These are phyloP conservation scores for Pichia norvegensis DNA, from an alignment of 1,139 yeast species.

Conservation along the genomic window DNA sequence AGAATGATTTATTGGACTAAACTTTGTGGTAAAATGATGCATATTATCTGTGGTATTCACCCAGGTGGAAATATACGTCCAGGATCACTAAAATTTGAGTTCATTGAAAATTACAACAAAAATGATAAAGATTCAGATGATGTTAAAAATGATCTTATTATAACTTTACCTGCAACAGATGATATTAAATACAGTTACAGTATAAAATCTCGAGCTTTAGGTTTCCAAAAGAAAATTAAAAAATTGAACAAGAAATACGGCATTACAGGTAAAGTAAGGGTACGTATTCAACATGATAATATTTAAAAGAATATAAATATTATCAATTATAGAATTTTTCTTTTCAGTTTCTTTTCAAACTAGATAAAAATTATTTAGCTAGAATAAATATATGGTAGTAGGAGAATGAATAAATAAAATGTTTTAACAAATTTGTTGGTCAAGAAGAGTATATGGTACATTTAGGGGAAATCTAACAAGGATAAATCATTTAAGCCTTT, in stretches of 20 bases:
- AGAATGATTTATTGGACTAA: constrained; percentile 56
- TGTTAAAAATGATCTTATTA: constrained; percentile 28
- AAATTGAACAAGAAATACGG: constrained; percentile 33
- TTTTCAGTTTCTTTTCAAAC: background rate
- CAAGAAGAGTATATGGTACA: background rate
- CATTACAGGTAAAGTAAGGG: constrained; percentile 34
- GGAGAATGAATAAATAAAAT: background rate
- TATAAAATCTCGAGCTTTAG: constrained; percentile 45
- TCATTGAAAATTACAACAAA: constrained; percentile 24
- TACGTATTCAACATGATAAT: constrained; percentile 28
- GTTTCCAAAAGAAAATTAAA: constrained; percentile 44
- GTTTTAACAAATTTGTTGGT: background rate
- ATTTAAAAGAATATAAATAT: constrained; percentile 3
- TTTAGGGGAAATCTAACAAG: no score
- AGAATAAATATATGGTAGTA: background rate
- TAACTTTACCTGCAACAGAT: constrained; percentile 38
- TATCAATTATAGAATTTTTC: background rate
- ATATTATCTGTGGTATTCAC: constrained; percentile 63
- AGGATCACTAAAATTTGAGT: constrained; percentile 35
- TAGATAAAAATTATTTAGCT: background rate
- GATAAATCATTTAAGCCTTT: constrained; percentile 17
- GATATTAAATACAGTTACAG: constrained; percentile 49
- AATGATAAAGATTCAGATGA: constrained; percentile 6
- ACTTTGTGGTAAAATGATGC: constrained; percentile 60
- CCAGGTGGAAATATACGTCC: constrained; percentile 67